Evolutionary conservation across 441 rosid genomes (phyloP), one percentile per base, ranked within the genome.

Genomic region (Cnidoscolus chayamansa): DNA sequence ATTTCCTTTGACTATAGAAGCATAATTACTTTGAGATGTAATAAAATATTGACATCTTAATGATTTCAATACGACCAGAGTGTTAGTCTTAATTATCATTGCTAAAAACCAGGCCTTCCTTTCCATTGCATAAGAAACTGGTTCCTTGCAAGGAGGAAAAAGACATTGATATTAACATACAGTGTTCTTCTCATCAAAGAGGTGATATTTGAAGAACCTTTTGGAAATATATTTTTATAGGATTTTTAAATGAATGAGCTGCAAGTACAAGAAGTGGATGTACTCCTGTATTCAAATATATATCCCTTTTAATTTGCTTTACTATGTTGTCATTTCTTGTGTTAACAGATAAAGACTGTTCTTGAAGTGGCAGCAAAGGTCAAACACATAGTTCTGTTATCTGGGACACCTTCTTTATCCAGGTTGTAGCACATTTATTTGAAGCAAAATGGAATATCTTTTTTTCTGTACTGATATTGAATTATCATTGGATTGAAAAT

Each of bases 381-480:
- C 84, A 88, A 88, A 78, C 97, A 67, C 74, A 81, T 89, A 74
- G 88, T 92, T 78, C 86, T 94, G 74, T 82, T 94, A 59, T 92
- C 97, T 31, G 99, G 99, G 78, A 94, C 99, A 53, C 99, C 99
- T 78, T 94, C 99, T 74, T 81, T 94, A 82, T 92, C 98, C 75
- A 94, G 99, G 99, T 94, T 90, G 86, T 89, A 78, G 72, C 67
- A 13, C 60, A 59, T 72, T 70, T 56, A 59, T 32, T 77, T 64
- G 17, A 61, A 57, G 70, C 72, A 58, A 68, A 70, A 61, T 66
- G 67, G 64, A 32, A 59, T 57, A 20, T 53, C 68, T 47, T 71
- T 69, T 64, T 20, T 48, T 67, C 19, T n/a, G 3, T 66, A 67
- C n/a, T 54, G 66, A 57, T 58, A 63, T 51, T 70, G 50, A 58